phyloP scores from a whole-genome alignment of 73 alveolate genomes.

The Paramecium biaurelia region DNA sequence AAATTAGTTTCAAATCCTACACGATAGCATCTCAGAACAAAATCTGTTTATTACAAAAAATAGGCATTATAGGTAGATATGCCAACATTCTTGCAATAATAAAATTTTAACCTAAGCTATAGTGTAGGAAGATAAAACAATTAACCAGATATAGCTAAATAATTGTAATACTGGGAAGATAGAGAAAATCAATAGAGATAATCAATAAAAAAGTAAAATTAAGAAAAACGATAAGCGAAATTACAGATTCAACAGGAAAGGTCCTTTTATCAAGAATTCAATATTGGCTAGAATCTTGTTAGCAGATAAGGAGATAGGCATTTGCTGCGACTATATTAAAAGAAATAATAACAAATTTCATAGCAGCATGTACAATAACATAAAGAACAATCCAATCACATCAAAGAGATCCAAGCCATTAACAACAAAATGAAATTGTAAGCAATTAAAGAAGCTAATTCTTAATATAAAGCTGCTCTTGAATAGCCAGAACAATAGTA shows the following conservation, averaged over 20 bases:
- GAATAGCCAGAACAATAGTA: not conserved
- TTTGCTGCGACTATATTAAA: not conserved
- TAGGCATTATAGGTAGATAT: not conserved
- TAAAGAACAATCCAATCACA: not conserved
- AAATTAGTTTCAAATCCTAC: not conserved
- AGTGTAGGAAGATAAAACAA: not conserved
- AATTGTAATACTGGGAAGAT: not conserved
- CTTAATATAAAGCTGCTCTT: not conserved
- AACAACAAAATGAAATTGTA: not conserved
- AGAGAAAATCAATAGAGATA: not conserved
- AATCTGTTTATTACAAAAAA: not conserved
- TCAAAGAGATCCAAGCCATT: not conserved
- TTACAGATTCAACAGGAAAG: not conserved
- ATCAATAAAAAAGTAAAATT: not conserved
- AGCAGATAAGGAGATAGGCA: constrained; percentile 23
- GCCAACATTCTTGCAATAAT: not conserved
- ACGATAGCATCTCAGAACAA: not conserved
- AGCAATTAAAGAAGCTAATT: not conserved
- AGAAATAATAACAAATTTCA: not conserved
- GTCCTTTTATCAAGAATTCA: not conserved
- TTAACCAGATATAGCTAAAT: not conserved
- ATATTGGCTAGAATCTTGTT: not conserved
- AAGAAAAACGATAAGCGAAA: not conserved
- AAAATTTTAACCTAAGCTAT: not conserved
- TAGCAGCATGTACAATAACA: not conserved